Percentiles rank a stretch among this genome's conserved stretches.
These are phyloP conservation scores for Grifola frondosa DNA, from an alignment of 1,284 basidiomycete genomes.

Conservation along the genomic window DNA sequence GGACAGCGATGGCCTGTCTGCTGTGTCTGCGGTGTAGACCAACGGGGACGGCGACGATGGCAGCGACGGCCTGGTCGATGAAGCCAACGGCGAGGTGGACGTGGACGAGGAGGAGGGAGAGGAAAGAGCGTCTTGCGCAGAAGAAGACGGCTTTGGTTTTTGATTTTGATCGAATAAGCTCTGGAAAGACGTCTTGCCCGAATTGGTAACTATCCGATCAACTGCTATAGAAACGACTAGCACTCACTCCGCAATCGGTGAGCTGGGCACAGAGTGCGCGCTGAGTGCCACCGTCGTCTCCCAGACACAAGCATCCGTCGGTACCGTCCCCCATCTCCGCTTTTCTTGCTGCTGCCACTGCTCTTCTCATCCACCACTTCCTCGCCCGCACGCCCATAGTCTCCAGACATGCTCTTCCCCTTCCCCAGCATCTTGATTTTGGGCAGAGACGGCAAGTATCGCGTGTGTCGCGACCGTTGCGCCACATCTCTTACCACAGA, in stretches of 20 bases:
- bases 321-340: constrained; percentile 7
- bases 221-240: constrained; percentile 16
- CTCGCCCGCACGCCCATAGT: constrained; percentile 15
- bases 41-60: not conserved
- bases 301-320: constrained; percentile 15
- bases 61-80: too few relatives aligned
- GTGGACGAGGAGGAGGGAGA: too few relatives aligned
- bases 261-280: constrained; percentile 21
- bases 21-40: too few relatives aligned
- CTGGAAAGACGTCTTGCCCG: too few relatives aligned
- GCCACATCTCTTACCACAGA: too few relatives aligned
- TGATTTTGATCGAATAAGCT: too few relatives aligned
- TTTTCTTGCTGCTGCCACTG: constrained; percentile 6
- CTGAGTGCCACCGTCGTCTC: constrained; percentile 6
- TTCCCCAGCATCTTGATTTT: constrained; percentile 38
- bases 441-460: constrained; percentile 28
- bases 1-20: too few relatives aligned
- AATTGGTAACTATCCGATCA: too few relatives aligned
- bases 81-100: too few relatives aligned
- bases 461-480: constrained; percentile 16
- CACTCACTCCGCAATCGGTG: constrained; percentile 14
- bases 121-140: too few relatives aligned
- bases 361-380: constrained; percentile 12
- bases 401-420: constrained; percentile 24
- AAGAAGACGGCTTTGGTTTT: too few relatives aligned